Evolutionary conservation across 305 asterid species (phyloP), one percentile per base, ranked within the genome.

Genomic region (Rubia tinctorum): DNA sequence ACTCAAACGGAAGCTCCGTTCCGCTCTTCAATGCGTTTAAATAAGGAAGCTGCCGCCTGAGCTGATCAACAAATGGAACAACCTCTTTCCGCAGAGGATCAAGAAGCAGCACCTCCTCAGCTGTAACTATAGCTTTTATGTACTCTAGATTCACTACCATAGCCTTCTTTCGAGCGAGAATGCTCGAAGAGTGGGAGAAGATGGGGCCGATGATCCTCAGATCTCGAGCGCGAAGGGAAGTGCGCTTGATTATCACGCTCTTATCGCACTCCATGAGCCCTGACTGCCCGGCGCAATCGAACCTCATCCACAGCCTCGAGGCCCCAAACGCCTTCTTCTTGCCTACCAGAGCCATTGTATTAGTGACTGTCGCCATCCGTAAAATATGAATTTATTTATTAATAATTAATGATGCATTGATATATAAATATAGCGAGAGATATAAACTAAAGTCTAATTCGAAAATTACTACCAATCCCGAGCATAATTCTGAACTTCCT

Each of bases 111-210:
- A 95, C 91, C 80, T 95, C 99, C 82, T 95, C 98, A 1, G 99
- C 98, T 2, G 97, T 88, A 79, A 95, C 84, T 78, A 95, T 89
- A 66, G 97, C 99, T 84, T 97, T 85, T 84, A 95, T 88, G 72
- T 86, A 90, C 84, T 95, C 99, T 84, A 95, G 85, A 85, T 92
- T 95, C 42, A 95, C 94, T 76, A 95, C 91, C 96, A 95, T 89
- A 76, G 99, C 98, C 78, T 89, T 95, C 75, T 95, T 98, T 84
- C 99, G 89, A 65, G 99, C 99, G 13, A 95, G 98, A 63, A 95
- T 95, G 78, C 89, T 87, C 76, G 98, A 92, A 78, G 99, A 95
- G 75, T 88, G 92, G 80, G 97, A 89, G 85, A 92, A 92, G 44
- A 95, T 84, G 53, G 98, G 99, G 11, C 99, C 97, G 56, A 92